phyloP scores from a whole-genome alignment of 2,329 filamentous ascomycete genomes.

The Tolypocladium tropicale region DNA sequence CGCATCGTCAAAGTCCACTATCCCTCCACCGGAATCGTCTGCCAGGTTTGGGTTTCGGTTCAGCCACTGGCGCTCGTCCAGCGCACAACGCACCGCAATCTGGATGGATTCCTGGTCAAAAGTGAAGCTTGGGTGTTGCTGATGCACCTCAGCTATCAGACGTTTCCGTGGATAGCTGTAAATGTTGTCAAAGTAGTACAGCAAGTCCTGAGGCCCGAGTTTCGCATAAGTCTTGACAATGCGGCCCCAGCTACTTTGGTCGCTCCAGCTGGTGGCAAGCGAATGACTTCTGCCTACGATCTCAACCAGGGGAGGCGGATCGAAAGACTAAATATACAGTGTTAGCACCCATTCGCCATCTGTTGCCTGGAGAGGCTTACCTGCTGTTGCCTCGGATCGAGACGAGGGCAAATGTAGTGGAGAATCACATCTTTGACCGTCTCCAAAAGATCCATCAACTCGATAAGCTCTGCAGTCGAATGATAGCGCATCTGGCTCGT shows the following conservation, averaged over 20 bases:
- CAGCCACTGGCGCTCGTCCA: slow-evolving; percentile 27
- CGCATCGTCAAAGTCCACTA: slow-evolving; percentile 30
- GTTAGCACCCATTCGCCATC: slow-evolving; percentile 2
- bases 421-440: slow-evolving; percentile 33
- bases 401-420: slow-evolving; percentile 34
- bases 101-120: slow-evolving; percentile 35
- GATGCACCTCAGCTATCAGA: slow-evolving; percentile 30
- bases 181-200: slow-evolving; percentile 35
- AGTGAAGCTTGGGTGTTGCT: slow-evolving; percentile 30
- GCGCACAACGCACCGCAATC: slow-evolving; percentile 24
- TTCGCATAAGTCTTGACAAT: slow-evolving; percentile 37
- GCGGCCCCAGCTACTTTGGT: slow-evolving; percentile 25
- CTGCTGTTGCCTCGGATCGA: slow-evolving; percentile 24
- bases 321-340: slow-evolving; percentile 6
- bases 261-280: slow-evolving; percentile 22
- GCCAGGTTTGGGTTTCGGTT: slow-evolving; percentile 19
- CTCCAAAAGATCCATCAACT: slow-evolving; percentile 33
- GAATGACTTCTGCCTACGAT: slow-evolving; percentile 17
- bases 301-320: slow-evolving; percentile 12
- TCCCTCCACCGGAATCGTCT: slow-evolving; percentile 24
- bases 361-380: slow-evolving; percentile 15
- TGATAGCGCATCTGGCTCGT: slow-evolving; percentile 32
- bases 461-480: slow-evolving; percentile 32
- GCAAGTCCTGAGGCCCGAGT: slow-evolving; percentile 37
- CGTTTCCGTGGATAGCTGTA: slow-evolving; percentile 34